These are phyloP conservation scores for Camillea tinctor DNA, from an alignment of 2,329 filamentous ascomycete genomes.

Conservation along the genomic window DNA sequence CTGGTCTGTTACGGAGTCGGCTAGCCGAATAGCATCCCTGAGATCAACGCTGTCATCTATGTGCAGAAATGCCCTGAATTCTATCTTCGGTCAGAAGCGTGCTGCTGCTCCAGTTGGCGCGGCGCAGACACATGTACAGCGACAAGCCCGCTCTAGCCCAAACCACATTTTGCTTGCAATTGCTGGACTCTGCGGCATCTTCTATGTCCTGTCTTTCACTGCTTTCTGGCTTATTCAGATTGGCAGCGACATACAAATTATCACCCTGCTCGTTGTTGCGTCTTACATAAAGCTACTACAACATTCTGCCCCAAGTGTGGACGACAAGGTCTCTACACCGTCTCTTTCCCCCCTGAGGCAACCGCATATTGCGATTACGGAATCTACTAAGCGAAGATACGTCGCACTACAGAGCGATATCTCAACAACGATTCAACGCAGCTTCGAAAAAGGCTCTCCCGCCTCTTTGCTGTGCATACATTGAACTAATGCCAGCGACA, in stretches of 20 bases:
- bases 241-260: not conserved
- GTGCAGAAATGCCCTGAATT: not conserved
- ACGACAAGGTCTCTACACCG: slow-evolving; percentile 7
- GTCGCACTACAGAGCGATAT: not conserved
- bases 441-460: not conserved
- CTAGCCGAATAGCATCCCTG: not conserved
- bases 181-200: not conserved
- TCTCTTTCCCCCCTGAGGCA: slow-evolving; percentile 9
- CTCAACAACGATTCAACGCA: not conserved
- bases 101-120: not conserved
- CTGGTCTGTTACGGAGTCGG: no score
- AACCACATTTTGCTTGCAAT: not conserved
- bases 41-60: not conserved
- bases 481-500: no score
- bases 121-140: not conserved
- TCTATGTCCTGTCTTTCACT: not conserved
- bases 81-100: not conserved
- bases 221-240: no score
- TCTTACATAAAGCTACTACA: slow-evolving; percentile 1
- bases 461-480: no score
- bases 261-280: not conserved
- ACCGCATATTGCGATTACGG: not conserved
- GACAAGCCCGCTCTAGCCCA: not conserved
- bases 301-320: slow-evolving; percentile 1
- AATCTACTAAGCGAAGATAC: slow-evolving; percentile 7